phyloP scores from a whole-genome alignment of 371 early-diverging fungal species.

The Blyttiomyces sp. region DNA sequence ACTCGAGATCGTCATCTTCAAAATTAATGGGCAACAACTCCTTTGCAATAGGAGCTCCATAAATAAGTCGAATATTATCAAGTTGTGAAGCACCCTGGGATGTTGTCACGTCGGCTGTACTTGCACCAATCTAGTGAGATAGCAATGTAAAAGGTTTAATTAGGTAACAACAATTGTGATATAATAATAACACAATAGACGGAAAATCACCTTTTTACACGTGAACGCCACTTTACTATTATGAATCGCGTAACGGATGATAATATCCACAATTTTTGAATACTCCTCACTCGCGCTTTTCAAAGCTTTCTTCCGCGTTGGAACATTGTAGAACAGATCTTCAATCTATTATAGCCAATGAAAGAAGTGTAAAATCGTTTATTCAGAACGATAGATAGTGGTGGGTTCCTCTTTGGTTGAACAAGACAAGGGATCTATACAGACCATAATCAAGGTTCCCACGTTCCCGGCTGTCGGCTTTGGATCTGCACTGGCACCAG shows the following conservation, averaged over 20 bases:
- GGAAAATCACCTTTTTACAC: slow-evolving; percentile 69
- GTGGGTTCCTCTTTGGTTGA: too few species aligned
- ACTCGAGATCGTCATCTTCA: slow-evolving; percentile 35
- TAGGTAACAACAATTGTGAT: neutral
- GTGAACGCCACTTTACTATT: slow-evolving; percentile 77
- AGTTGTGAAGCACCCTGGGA: slow-evolving; percentile 51
- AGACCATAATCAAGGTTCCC: slow-evolving; percentile 85
- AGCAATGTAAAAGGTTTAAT: neutral
- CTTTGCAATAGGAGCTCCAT: slow-evolving; percentile 70
- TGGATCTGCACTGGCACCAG: slow-evolving; percentile 70
- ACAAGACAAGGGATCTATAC: neutral
- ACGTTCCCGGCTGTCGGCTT: slow-evolving; percentile 89
- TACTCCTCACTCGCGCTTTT: slow-evolving; percentile 84
- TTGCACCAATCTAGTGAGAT: slow-evolving; percentile 53
- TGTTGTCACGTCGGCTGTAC: slow-evolving; percentile 74
- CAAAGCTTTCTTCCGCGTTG: slow-evolving; percentile 76
- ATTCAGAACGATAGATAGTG: neutral
- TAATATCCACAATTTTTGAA: slow-evolving; percentile 78
- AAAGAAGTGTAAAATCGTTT: neutral
- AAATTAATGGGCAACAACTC: slow-evolving; percentile 57
- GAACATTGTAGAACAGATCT: slow-evolving; percentile 89
- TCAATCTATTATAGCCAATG: slow-evolving; percentile 55
- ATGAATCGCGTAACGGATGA: slow-evolving; percentile 87
- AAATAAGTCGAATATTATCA: slow-evolving; percentile 76
- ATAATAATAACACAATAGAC: neutral